These are phyloP conservation scores for Penicillium mononematosum DNA, from an alignment of 495 filamentous ascomycete genomes.

Conservation along the genomic window DNA sequence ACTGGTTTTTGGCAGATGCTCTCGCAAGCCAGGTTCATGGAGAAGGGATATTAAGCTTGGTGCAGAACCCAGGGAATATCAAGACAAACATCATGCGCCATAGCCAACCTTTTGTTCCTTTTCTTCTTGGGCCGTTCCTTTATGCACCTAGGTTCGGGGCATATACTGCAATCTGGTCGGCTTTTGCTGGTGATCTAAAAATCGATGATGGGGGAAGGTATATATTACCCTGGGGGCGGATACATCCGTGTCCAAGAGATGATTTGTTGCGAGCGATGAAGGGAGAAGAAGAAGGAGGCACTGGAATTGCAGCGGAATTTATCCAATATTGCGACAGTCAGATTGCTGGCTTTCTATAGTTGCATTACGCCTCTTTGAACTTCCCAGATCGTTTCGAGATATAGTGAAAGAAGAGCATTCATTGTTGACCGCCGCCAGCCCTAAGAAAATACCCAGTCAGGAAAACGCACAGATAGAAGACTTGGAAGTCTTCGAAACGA, in stretches of 20 bases:
- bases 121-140: constrained; percentile 27
- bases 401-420: neutral
- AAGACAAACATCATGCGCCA: constrained; percentile 12
- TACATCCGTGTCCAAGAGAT: constrained; percentile 23
- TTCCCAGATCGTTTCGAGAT: neutral
- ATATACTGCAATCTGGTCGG: constrained; percentile 44
- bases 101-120: constrained; percentile 6
- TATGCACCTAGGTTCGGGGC: constrained; percentile 34
- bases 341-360: neutral
- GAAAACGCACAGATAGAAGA: too few relatives aligned
- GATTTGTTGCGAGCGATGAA: constrained; percentile 35
- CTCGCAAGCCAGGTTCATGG: constrained; percentile 10
- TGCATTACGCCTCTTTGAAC: neutral
- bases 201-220: constrained; percentile 34
- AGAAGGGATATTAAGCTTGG: constrained; percentile 31
- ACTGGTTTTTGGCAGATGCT: constrained; percentile 28
- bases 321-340: constrained; percentile 7
- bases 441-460: too few relatives aligned
- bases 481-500: too few relatives aligned
- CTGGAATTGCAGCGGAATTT: neutral
- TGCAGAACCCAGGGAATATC: constrained; percentile 15
- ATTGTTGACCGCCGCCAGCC: neutral
- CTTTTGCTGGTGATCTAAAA: constrained; percentile 34
- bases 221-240: constrained; percentile 44
- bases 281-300: constrained; percentile 22